Evolutionary conservation across 2,329 filamentous ascomycete species (phyloP).

Genomic region (Zalaria obscura): DNA sequence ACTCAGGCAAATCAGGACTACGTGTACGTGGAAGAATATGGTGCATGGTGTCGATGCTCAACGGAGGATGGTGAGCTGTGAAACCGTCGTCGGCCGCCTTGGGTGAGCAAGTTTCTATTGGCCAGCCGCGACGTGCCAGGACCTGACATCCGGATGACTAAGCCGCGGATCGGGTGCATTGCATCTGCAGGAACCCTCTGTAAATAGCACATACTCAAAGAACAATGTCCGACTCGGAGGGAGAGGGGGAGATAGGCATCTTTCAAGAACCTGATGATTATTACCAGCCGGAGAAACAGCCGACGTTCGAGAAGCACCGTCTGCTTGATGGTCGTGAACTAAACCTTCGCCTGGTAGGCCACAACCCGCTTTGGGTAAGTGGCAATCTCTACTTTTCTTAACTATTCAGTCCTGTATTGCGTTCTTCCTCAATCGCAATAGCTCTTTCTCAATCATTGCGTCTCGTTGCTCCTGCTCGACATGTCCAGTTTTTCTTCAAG

Average conservation of each 20-base stretch:
- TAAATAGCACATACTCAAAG: background rate
- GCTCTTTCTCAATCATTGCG: no score
- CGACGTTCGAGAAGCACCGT: constrained; percentile 58
- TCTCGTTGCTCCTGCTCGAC: no score
- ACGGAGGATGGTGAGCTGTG: no score
- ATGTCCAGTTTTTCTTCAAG: no score
- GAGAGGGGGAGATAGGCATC: constrained; percentile 32
- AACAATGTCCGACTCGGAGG: constrained; percentile 12
- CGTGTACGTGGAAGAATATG: no score
- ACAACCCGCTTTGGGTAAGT: constrained; percentile 69
- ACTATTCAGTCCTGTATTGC: no score
- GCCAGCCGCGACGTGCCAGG: background rate
- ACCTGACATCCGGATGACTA: background rate
- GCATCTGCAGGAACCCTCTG: background rate
- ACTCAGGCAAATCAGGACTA: no score
- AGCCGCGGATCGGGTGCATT: background rate
- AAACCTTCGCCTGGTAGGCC: constrained; percentile 65
- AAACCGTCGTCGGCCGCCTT: background rate
- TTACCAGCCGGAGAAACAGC: constrained; percentile 62
- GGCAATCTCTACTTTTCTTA: constrained; percentile 7
- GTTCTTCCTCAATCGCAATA: no score
- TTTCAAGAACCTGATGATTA: constrained; percentile 74
- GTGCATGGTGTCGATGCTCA: no score
- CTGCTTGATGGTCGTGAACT: constrained; percentile 52
- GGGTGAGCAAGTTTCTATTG: background rate